Base-by-base conservation (phyloP, 345 rosid genomes). In the Ceriops tagal region DNA sequence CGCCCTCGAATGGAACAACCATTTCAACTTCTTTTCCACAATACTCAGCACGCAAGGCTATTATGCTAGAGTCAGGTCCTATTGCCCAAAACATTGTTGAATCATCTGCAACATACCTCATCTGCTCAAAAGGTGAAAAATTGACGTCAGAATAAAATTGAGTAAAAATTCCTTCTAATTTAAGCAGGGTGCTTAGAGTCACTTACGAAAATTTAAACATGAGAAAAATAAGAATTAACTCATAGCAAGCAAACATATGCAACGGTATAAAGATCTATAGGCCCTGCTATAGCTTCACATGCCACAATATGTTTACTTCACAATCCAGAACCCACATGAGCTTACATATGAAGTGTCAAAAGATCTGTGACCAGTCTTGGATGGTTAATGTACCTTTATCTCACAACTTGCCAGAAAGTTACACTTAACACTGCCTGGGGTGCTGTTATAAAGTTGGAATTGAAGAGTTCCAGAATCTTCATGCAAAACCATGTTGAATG, bases 1-100 rank as follows among this genome's bases (percentile, higher is more conserved):
- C 75, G 34, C 93, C 97, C 83, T 95, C 96, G 69, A 95, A 90
- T 20, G 99, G 99, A 83, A 95, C 91, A 65, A 83, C 84, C 89
- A 95, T 82, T 70, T 92, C 96, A 39, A 95, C 84, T 73, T 92
- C 93, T 58, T 83, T 81, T 67, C 99, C 99, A 61, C 96, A 89
- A 74, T 81, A 83, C 69, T 86, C 86, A 18, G 96, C 88, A 57
- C 83, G 89, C 71, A 78, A 81, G 20, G 99, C 96, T 65, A 95
- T 82, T 58, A 90, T 82, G 53, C 93, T 53, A 1, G 77, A 82
- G 63, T 86, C 92, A n/a, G 87, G 86, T 51, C 99, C 99, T 55
- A 88, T 66, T 22, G 97, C 99, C 99, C 99, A 95, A 80, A 92
- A 90, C 59, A 70, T 81, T 0, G 97, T 92, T 4, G 99, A 91